Percentiles rank a stretch among this genome's conserved stretches.
These are phyloP conservation scores for Gossypium schwendimanii DNA, from an alignment of 441 rosid species.

Conservation along the genomic window DNA sequence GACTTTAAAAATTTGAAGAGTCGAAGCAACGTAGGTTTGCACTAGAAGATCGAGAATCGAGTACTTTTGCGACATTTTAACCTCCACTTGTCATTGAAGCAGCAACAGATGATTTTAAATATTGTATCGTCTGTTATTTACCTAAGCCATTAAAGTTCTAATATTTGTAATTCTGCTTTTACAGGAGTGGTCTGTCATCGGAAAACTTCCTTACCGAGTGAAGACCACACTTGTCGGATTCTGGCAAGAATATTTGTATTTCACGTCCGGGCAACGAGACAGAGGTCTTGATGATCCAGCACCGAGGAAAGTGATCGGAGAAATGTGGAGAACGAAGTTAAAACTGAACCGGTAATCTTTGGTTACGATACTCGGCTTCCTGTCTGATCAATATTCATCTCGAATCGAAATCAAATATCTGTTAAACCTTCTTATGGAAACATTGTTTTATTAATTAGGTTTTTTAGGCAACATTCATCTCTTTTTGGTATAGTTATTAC, in stretches of 20 bases:
- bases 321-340: constrained; percentile 88
- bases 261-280: constrained; percentile 93
- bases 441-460: neutral
- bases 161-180: constrained; percentile 7
- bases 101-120: neutral
- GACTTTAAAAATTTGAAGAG: too few species aligned
- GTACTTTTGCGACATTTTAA: neutral
- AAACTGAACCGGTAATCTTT: constrained; percentile 32
- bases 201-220: constrained; percentile 84
- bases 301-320: constrained; percentile 73
- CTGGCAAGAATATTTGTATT: constrained; percentile 78
- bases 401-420: neutral
- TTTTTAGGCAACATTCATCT: neutral
- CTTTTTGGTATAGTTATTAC: neutral
- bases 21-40: neutral
- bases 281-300: constrained; percentile 78
- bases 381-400: neutral
- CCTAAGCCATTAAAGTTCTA: neutral
- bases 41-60: neutral
- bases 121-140: neutral
- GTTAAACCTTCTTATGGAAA: neutral
- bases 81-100: neutral
- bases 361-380: neutral
- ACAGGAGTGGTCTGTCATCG: constrained; percentile 87
- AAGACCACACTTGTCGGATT: constrained; percentile 79